Conservation (phyloP, 1,139 yeast species). For the Kazachstania sp. region DNA sequence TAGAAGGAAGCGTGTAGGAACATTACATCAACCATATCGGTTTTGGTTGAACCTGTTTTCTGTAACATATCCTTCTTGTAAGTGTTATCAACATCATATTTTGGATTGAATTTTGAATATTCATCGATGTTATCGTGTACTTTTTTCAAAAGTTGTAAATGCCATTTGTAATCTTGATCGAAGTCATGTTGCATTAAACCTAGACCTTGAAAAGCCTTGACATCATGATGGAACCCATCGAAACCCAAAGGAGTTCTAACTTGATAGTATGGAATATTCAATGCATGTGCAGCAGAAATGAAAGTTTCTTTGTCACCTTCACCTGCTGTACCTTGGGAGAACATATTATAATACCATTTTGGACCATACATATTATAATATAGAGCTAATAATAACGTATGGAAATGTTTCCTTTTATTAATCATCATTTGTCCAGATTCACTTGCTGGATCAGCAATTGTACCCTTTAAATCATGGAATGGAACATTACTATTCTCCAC, state of each 20-base stretch:
- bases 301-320: slow-evolving; percentile 61
- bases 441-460: slow-evolving; percentile 51
- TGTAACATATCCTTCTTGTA: slow-evolving; percentile 17
- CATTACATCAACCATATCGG: slow-evolving; percentile 15
- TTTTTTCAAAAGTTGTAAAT: slow-evolving; percentile 26
- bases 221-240: slow-evolving; percentile 33
- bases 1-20: slow-evolving; percentile 29
- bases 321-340: slow-evolving; percentile 53
- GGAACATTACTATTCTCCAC: slow-evolving; percentile 20
- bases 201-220: slow-evolving; percentile 33
- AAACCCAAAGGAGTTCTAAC: slow-evolving; percentile 49
- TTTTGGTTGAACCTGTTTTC: slow-evolving; percentile 7
- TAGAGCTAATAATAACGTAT: slow-evolving; percentile 43
- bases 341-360: slow-evolving; percentile 43
- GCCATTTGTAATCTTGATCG: slow-evolving; percentile 33
- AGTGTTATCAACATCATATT: slow-evolving; percentile 10
- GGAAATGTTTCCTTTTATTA: slow-evolving; percentile 43
- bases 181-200: slow-evolving; percentile 38
- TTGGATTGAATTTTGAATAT: slow-evolving; percentile 13
- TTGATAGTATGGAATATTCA: slow-evolving; percentile 45
- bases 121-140: slow-evolving; percentile 10
- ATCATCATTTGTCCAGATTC: slow-evolving; percentile 54
- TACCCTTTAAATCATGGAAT: slow-evolving; percentile 46
- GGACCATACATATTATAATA: slow-evolving; percentile 53
- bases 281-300: slow-evolving; percentile 49